phyloP scores from a whole-genome alignment of 2,329 filamentous ascomycete genomes.

The Aureobasidium musti region DNA sequence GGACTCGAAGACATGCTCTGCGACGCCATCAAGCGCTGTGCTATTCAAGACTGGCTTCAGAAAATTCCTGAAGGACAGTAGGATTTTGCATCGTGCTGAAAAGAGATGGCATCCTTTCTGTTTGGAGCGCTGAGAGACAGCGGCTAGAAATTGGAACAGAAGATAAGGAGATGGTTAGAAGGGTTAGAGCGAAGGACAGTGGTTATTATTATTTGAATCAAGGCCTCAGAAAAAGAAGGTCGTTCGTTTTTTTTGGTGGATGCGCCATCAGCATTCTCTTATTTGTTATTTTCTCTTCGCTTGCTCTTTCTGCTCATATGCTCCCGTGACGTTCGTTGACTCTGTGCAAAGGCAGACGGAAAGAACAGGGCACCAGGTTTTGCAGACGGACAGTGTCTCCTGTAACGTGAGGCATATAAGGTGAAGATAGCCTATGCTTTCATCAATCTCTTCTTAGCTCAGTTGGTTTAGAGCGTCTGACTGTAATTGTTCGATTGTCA shows the following conservation, averaged over 20 bases:
- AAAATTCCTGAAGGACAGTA: too few species aligned
- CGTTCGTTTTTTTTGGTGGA: conserved; percentile 5
- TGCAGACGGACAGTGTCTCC: too few species aligned
- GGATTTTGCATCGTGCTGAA: neutral
- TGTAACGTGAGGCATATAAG: too few species aligned
- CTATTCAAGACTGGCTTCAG: neutral
- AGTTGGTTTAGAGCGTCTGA: conserved; percentile 28
- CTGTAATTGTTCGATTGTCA: conserved; percentile 27
- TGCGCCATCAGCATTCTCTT: conserved; percentile 4
- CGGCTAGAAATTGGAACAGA: neutral
- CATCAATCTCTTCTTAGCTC: conserved; percentile 26
- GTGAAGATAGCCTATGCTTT: too few species aligned
- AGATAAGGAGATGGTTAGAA: neutral
- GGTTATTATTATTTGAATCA: neutral
- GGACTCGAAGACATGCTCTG: neutral
- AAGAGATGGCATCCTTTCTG: neutral
- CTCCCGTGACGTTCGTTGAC: too few species aligned
- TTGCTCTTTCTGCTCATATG: neutral
- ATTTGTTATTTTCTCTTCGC: neutral
- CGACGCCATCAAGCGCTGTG: neutral
- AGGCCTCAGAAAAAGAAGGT: neutral
- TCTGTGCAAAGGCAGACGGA: too few species aligned
- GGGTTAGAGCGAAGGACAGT: neutral
- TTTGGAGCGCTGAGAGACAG: neutral
- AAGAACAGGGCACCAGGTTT: too few species aligned